Percentiles rank a stretch among this genome's conserved stretches.
Conservation (phyloP, 2,329 filamentous ascomycete species). For the Trichoderma cornu-damae region DNA sequence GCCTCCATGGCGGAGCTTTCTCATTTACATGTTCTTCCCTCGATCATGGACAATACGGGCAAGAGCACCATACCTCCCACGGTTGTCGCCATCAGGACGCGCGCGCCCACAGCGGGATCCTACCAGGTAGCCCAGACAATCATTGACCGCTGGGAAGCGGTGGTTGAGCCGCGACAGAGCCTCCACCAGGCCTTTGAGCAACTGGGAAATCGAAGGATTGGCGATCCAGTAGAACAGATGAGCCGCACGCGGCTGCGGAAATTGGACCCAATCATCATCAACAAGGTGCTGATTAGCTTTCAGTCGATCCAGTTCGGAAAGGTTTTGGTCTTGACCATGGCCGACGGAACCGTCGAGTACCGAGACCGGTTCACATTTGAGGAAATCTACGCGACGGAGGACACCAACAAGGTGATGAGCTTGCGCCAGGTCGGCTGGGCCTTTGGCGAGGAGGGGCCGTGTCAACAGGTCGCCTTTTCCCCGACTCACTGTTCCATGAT, state of each 20-base stretch:
- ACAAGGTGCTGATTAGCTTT: constrained; percentile 66
- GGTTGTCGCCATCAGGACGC: constrained; percentile 68
- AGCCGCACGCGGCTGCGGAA: constrained; percentile 49
- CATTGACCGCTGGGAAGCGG: constrained; percentile 76
- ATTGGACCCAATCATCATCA: constrained; percentile 62
- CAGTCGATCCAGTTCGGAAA: constrained; percentile 66
- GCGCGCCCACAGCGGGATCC: constrained; percentile 48
- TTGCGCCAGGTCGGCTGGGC: constrained; percentile 74
- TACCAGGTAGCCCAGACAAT: constrained; percentile 66
- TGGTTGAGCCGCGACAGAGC: constrained; percentile 56
- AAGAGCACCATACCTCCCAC: constrained; percentile 54
- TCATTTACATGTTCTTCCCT: constrained; percentile 67
- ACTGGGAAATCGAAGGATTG: constrained; percentile 59
- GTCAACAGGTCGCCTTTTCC: constrained; percentile 56
- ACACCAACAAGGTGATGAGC: constrained; percentile 60
- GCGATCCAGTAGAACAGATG: constrained; percentile 34
- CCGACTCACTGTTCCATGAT: constrained; percentile 56
- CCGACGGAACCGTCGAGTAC: constrained; percentile 77
- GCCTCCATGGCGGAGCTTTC: constrained; percentile 60
- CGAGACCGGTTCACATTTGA: constrained; percentile 70
- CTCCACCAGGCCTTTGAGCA: constrained; percentile 76
- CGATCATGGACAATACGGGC: constrained; percentile 54
- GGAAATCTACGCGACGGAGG: constrained; percentile 59
- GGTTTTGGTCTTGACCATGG: constrained; percentile 65
- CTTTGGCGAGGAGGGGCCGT: constrained; percentile 60